Evolutionary conservation across 495 filamentous ascomycete genomes (phyloP).

Genomic region (Oidiodendron maius): DNA sequence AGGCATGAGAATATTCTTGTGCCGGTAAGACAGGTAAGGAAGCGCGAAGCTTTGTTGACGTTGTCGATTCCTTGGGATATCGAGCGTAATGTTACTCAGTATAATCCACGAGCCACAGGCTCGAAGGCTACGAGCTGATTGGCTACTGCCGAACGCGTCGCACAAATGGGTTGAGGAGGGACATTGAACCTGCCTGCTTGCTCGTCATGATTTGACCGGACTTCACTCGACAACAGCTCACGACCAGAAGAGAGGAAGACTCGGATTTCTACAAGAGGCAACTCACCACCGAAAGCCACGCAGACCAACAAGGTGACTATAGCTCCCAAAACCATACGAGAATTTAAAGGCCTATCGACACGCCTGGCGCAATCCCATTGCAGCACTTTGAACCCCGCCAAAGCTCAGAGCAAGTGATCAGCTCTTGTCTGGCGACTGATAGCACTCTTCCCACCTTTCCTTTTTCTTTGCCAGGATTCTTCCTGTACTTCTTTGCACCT

Average conservation of each 20-base stretch:
- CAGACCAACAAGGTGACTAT: background rate
- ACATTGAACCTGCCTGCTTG: background rate
- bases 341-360: no score
- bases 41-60: no score
- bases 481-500: slow-evolving; percentile 29
- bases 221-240: background rate
- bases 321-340: no score
- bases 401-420: background rate
- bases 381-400: background rate
- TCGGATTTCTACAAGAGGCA: background rate
- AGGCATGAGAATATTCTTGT: no score
- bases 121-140: background rate
- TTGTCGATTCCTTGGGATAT: no score
- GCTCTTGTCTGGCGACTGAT: background rate
- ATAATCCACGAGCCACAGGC: background rate
- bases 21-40: no score
- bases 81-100: background rate
- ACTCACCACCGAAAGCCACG: background rate
- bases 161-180: background rate
- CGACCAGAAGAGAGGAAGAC: background rate
- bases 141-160: background rate
- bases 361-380: background rate
- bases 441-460: background rate
- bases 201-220: background rate
- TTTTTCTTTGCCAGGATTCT: slow-evolving; percentile 13